Conservation (phyloP, 805 yeast species). For the Hemisphaericaspora nanyangensis region DNA sequence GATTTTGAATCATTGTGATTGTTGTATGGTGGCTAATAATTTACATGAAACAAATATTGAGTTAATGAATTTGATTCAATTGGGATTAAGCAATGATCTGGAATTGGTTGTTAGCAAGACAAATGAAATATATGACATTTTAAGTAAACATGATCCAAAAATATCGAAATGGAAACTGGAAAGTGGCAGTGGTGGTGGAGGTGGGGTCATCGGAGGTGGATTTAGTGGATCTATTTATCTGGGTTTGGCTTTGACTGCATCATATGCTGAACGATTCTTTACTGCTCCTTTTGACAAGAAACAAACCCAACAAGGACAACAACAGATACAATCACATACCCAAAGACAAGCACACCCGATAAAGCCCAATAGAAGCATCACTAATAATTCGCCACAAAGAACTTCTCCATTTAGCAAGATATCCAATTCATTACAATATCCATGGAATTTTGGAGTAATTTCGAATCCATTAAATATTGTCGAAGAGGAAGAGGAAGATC, state of each 20-base stretch:
- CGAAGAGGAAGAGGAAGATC: background rate
- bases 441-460: conserved; percentile 1
- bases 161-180: conserved; percentile 4
- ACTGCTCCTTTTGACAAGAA: conserved; percentile 1
- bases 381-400: no score
- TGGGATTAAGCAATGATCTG: conserved; percentile 29
- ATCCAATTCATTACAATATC: background rate
- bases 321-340: conserved; percentile 3
- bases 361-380: background rate
- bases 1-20: conserved; percentile 22
- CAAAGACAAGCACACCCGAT: background rate
- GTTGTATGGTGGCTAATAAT: conserved; percentile 31
- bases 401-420: no score
- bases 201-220: no score
- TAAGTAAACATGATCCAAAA: conserved; percentile 9
- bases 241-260: no score
- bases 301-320: conserved; percentile 1
- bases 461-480: background rate
- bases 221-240: no score
- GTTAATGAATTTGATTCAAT: conserved; percentile 29
- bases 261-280: conserved; percentile 3
- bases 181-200: no score
- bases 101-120: conserved; percentile 17
- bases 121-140: conserved; percentile 17
- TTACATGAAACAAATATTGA: conserved; percentile 18